These are phyloP conservation scores for Fusarium tuaranense DNA, from an alignment of 2,329 filamentous ascomycete genomes.

Conservation along the genomic window DNA sequence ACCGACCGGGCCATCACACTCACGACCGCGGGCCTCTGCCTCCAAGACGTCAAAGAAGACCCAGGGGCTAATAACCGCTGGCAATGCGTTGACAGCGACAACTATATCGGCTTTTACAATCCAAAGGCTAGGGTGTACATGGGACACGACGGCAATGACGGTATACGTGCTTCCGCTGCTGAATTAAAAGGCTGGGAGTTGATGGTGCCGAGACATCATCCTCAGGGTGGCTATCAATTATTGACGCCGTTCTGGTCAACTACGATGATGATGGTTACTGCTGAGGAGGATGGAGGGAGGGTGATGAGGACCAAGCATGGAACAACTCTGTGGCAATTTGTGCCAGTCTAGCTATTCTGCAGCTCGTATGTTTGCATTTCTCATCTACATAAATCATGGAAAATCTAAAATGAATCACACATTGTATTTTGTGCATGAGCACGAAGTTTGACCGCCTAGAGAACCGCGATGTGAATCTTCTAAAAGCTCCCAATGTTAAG, in stretches of 20 bases:
- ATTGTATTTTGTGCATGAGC: too few relatives aligned
- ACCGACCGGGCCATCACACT: background rate
- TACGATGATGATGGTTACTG: background rate
- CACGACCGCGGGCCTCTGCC: background rate
- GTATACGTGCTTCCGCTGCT: background rate
- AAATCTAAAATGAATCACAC: too few relatives aligned
- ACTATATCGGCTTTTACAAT: background rate
- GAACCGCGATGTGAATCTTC: too few relatives aligned
- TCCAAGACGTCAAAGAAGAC: background rate
- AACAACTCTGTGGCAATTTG: background rate
- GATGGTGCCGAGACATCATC: background rate
- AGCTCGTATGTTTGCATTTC: too few relatives aligned
- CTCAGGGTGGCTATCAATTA: background rate
- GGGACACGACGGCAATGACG: background rate
- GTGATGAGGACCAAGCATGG: background rate
- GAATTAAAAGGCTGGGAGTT: background rate
- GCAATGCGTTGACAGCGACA: background rate
- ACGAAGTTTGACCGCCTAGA: too few relatives aligned
- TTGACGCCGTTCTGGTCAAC: background rate
- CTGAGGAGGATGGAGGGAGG: background rate
- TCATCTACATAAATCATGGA: too few relatives aligned
- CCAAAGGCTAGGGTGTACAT: background rate
- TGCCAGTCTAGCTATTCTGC: background rate
- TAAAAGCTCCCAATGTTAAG: too few relatives aligned
- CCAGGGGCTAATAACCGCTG: background rate